Evolutionary conservation across 2,329 filamentous ascomycete species (phyloP), one percentile per base, ranked within the genome.

Genomic region (Talaromyces sp.): DNA sequence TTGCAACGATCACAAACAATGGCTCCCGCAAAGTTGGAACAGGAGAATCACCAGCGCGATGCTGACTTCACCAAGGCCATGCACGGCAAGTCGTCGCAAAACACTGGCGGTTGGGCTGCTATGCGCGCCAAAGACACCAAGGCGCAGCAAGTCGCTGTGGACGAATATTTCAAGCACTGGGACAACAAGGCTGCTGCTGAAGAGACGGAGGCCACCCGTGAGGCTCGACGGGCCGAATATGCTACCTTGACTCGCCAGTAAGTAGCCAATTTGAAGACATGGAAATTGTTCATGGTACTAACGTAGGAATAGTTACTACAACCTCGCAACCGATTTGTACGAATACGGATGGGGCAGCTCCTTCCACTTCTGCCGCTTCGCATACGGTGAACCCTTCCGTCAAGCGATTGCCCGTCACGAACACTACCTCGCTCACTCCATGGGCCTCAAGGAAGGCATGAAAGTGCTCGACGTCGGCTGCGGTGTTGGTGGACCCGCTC

Each of bases 291-390:
- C 33, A 61, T 31, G 33, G 47, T 71, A 64, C 70, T 59, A 59
- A 59, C 16, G n/a, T 16, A 22, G 33, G 35, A 37, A 37, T 11
- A 93, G 90, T 78, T 97, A 97, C 85, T 97, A 97, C 84, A 96
- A 97, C 81, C 87, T 97, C 58, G 93, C 92, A n/a, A 97, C 93
- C 71, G 93, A 97, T 75, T 81, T 97, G 60, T 97, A 97, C 84
- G 95, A 98, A 83, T 95, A 97, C 72, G 95, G 93, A 73, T 99
- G 95, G 93, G 92, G 92, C 67, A 89, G 93, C 74, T 94, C 90
- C 59, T 99, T 99, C 86, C 94, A 99, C 82, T 98, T 99, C 85
- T 96, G 92, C 82, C 92, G 94, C 68, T 97, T 94, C 80, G 90
- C 92, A 63, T 83, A 88, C 71, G 90, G 90, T 75, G 95, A 99